Conservation (phyloP, 768 basidiomycete genomes). For the Chlorophyllum brunneum region DNA sequence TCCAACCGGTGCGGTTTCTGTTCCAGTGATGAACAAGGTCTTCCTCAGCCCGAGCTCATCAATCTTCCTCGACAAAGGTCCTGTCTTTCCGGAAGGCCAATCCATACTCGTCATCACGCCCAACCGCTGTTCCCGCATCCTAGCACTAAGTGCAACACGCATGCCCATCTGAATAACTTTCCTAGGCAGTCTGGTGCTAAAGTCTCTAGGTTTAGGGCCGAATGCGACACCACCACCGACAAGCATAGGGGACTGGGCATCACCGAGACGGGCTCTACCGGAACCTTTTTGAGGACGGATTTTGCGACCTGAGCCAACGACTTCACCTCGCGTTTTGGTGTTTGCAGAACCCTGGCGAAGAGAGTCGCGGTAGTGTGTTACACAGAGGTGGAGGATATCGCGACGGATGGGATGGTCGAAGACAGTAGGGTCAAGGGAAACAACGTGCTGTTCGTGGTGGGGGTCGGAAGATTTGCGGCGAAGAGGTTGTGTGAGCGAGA, state of each 20-base stretch:
- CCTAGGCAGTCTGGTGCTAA: constrained; percentile 86
- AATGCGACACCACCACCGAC: constrained; percentile 92
- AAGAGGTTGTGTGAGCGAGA: constrained; percentile 60
- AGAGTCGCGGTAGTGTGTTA: constrained; percentile 82
- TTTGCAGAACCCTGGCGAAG: constrained; percentile 89
- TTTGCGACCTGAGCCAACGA: constrained; percentile 85
- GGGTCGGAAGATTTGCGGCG: constrained; percentile 38
- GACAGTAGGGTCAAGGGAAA: constrained; percentile 72
- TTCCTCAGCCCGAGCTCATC: constrained; percentile 63
- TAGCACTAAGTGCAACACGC: constrained; percentile 82
- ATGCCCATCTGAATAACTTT: constrained; percentile 94
- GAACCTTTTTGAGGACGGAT: constrained; percentile 89
- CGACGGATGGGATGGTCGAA: constrained; percentile 87
- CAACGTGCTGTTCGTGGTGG: constrained; percentile 40
- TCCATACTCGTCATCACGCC: constrained; percentile 71
- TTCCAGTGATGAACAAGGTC: constrained; percentile 75
- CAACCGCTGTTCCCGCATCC: constrained; percentile 69
- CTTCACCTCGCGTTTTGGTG: constrained; percentile 90
- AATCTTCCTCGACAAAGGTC: constrained; percentile 58
- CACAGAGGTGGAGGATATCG: constrained; percentile 91
- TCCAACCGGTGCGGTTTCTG: constrained; percentile 45
- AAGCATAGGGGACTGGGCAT: constrained; percentile 81
- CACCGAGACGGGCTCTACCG: constrained; percentile 87
- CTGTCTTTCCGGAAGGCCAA: constrained; percentile 75
- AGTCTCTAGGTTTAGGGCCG: constrained; percentile 89